Evolutionary conservation across 75 land plant species (phyloP).

Genomic region (Sequoia sempervirens): DNA sequence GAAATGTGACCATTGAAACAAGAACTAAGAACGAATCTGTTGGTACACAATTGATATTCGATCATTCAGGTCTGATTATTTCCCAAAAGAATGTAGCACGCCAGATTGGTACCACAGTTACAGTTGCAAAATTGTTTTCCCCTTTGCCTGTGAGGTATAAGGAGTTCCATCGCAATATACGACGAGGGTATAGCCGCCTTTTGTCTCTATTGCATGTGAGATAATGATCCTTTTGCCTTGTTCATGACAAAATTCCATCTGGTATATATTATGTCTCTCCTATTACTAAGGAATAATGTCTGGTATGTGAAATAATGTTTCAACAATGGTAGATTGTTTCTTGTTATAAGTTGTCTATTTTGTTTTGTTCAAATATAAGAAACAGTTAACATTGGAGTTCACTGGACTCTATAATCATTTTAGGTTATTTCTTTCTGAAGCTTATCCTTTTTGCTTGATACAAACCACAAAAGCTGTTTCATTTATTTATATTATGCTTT

Average conservation of each 20-base stretch:
- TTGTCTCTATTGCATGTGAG: conserved; percentile 83
- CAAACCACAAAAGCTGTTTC: background rate
- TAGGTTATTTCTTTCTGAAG: background rate
- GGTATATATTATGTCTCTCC: background rate
- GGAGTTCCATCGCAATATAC: conserved; percentile 83
- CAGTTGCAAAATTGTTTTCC: conserved; percentile 70
- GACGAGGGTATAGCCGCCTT: conserved; percentile 86
- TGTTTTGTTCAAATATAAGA: background rate
- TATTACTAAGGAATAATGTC: background rate
- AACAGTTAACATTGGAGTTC: background rate
- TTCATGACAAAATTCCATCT: background rate
- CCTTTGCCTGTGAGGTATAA: conserved; percentile 83
- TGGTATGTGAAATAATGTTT: background rate
- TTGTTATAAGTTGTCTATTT: background rate
- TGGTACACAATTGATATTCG: conserved; percentile 68
- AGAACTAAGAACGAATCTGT: conserved; percentile 69
- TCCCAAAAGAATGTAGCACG: conserved; percentile 74
- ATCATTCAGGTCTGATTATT: conserved; percentile 63
- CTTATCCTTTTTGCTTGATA: background rate
- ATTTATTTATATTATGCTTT: background rate
- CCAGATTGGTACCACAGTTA: conserved; percentile 87
- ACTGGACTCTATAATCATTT: background rate
- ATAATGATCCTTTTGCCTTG: conserved; percentile 5
- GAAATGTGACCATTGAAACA: conserved; percentile 69
- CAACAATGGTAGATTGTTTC: background rate